phyloP scores from a whole-genome alignment of 2,329 filamentous ascomycete genomes.

The Hymenoscyphus scutula region DNA sequence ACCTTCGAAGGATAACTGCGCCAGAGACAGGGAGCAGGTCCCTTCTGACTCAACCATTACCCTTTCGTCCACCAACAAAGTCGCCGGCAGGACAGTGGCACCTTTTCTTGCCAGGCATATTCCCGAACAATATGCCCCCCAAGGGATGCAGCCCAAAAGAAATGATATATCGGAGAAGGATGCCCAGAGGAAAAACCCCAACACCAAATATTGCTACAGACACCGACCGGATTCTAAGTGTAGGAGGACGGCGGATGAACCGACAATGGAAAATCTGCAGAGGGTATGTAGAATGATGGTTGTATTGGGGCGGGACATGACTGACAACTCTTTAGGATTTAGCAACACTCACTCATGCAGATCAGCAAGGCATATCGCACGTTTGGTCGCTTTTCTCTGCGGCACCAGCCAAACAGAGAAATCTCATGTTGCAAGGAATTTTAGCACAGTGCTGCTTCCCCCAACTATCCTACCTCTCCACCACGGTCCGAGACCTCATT shows the following conservation, averaged over 20 bases:
- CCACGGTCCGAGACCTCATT: slow-evolving; percentile 88
- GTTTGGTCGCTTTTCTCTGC: slow-evolving; percentile 98
- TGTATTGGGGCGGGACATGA: background rate
- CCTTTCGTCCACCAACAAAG: slow-evolving; percentile 31
- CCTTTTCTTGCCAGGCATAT: slow-evolving; percentile 92
- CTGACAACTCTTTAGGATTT: slow-evolving; percentile 59
- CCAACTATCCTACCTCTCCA: slow-evolving; percentile 88
- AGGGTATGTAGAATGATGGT: slow-evolving; percentile 54
- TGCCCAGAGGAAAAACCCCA: slow-evolving; percentile 53
- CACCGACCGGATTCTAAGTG: slow-evolving; percentile 94
- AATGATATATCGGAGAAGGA: slow-evolving; percentile 33
- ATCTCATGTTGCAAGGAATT: slow-evolving; percentile 94
- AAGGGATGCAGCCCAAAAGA: slow-evolving; percentile 52
- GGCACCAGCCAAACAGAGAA: slow-evolving; percentile 87
- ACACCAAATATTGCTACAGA: slow-evolving; percentile 93
- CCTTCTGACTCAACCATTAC: slow-evolving; percentile 26
- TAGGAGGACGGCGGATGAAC: slow-evolving; percentile 86
- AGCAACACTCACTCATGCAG: slow-evolving; percentile 73
- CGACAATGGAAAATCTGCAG: slow-evolving; percentile 93
- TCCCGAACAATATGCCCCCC: slow-evolving; percentile 79
- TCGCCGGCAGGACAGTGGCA: slow-evolving; percentile 34
- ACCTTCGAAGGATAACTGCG: slow-evolving; percentile 31
- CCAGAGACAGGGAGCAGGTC: slow-evolving; percentile 21
- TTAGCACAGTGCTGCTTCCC: slow-evolving; percentile 97
- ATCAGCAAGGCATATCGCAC: slow-evolving; percentile 94